Evolutionary conservation across 345 rosid genomes (phyloP), one percentile per base, ranked within the genome.

Genomic region (Crucihimalaya himalaica): DNA sequence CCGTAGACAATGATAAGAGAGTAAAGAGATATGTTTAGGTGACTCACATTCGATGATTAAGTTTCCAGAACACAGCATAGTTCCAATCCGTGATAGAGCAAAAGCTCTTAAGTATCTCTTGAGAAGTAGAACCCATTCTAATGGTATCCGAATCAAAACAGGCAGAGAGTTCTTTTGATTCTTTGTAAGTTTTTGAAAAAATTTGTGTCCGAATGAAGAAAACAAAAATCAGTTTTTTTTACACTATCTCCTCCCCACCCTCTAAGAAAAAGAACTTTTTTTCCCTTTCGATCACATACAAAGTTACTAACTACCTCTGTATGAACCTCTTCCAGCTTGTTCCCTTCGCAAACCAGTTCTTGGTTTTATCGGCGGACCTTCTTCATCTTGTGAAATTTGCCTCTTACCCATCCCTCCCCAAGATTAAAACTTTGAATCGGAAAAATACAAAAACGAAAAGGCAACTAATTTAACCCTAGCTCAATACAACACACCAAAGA

Each of bases 261-360:
- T 48, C 29, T 4, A 23, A 63, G 54, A 56, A 28, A 68, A 66
- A 0, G 15, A 71, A 16, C 21, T 6, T 39, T 70, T 51, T 27
- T 23, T 9, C 14, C 5, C 27, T 51, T 19, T 73, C 68, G 62
- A 72, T 54, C 4, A 50, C 27, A 47, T 7, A 61, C 63, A 37
- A 65, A 77, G 47, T 32, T 12, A 77, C 97, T 93, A 93, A 72
- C 98, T 89, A 72, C 94, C 98, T 80, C 98, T 81, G 74, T 93
- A 93, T 13, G 97, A 91, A 64, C 98, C 97, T 89, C 98, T 82
- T 25, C 98, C 98, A 8, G 98, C 98, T 80, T 93, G 97, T 53
- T 93, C 87, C 60, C 92, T 89, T 85, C 96, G 78, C 63, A 93
- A 83, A 67, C 93, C 97, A 13, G 95, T 93, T 63, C 93, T 82